Evolutionary conservation across 2,329 filamentous ascomycete species (phyloP).

Genomic region (Curvularia sp.): DNA sequence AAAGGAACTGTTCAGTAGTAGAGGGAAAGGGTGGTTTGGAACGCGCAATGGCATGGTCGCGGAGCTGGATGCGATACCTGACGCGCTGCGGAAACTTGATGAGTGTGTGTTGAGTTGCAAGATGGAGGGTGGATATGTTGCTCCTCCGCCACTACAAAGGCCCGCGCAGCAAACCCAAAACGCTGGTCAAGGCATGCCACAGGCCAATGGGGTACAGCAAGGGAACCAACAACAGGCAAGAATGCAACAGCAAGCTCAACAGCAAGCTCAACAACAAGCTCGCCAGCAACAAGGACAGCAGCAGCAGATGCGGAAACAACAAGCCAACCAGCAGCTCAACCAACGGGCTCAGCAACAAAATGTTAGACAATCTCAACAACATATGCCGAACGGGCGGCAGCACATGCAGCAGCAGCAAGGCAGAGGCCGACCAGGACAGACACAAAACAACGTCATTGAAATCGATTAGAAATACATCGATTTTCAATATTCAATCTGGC

Average conservation of each 20-base stretch:
- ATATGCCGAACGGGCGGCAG: constrained; percentile 12
- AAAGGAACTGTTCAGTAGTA: constrained; percentile 41
- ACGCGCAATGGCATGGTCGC: constrained; percentile 50
- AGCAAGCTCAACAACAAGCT: constrained; percentile 19
- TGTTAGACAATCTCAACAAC: constrained; percentile 12
- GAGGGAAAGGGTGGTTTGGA: constrained; percentile 49
- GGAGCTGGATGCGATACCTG: constrained; percentile 44
- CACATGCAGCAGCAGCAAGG: constrained; percentile 18
- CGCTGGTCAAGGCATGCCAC: constrained; percentile 10
- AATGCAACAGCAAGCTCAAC: constrained; percentile 16
- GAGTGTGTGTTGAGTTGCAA: constrained; percentile 47
- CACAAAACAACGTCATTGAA: constrained; percentile 31
- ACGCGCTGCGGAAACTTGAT: constrained; percentile 50
- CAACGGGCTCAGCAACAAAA: constrained; percentile 20
- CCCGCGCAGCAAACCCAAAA: constrained; percentile 9
- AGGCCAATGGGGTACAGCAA: constrained; percentile 12
- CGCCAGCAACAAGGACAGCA: constrained; percentile 6
- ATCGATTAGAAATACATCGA: constrained; percentile 26
- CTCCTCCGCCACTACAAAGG: constrained; percentile 27
- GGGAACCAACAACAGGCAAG: constrained; percentile 16
- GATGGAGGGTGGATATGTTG: constrained; percentile 38
- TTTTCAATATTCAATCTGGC: not conserved
- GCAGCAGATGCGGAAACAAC: constrained; percentile 12
- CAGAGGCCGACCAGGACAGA: constrained; percentile 17
- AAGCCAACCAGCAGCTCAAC: constrained; percentile 23